phyloP scores from a whole-genome alignment of 805 yeast species.

The Wickerhamomyces queroliae region DNA sequence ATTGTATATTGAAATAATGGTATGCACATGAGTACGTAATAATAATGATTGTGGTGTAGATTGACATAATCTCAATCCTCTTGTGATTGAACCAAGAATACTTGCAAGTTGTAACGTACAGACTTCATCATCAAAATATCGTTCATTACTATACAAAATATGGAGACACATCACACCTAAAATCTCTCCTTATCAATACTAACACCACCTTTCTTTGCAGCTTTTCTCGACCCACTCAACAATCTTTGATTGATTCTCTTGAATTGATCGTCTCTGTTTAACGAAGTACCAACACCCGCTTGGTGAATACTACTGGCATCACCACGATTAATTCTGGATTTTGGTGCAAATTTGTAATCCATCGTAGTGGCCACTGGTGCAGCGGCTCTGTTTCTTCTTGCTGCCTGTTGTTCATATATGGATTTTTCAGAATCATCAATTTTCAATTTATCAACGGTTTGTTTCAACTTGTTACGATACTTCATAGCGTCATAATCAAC shows the following conservation, averaged over 20 bases:
- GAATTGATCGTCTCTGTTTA: slow-evolving; percentile 71
- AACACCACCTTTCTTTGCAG: slow-evolving; percentile 59
- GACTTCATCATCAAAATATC: too few relatives aligned
- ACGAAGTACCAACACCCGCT: slow-evolving; percentile 45
- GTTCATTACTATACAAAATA: too few relatives aligned
- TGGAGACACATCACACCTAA: not conserved
- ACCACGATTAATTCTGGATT: slow-evolving; percentile 44
- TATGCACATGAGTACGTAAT: not conserved
- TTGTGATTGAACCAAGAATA: too few relatives aligned
- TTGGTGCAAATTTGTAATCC: slow-evolving; percentile 89
- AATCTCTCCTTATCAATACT: slow-evolving; percentile 45
- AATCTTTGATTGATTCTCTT: slow-evolving; percentile 57
- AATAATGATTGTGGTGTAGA: not conserved
- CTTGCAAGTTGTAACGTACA: too few relatives aligned
- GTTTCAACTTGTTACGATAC: slow-evolving; percentile 27
- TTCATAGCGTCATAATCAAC: slow-evolving; percentile 61
- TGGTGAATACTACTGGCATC: slow-evolving; percentile 28
- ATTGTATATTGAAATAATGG: not conserved
- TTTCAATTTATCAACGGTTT: slow-evolving; percentile 9
- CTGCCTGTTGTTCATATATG: slow-evolving; percentile 84
- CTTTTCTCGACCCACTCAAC: slow-evolving; percentile 21
- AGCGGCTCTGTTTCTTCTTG: slow-evolving; percentile 89
- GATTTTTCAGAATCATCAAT: slow-evolving; percentile 39
- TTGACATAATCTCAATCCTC: too few relatives aligned
- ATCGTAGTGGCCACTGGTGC: slow-evolving; percentile 89